Evolutionary conservation across 2,329 filamentous ascomycete species (phyloP), one percentile per base, ranked within the genome.

Genomic region (Penicillium sumatraense): DNA sequence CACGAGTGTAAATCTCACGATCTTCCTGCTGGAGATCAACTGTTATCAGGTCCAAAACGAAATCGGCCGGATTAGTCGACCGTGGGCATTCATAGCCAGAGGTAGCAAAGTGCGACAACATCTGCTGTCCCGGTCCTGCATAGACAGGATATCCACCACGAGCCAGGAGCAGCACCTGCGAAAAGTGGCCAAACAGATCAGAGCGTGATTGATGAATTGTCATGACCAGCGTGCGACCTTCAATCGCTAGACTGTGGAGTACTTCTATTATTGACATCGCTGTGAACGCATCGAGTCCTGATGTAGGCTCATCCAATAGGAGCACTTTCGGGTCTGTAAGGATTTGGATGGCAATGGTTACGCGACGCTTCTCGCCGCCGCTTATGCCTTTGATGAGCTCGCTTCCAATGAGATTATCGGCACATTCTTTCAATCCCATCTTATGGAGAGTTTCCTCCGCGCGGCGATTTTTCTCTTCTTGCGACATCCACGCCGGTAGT

Each of bases 201-300:
- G 88, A 90, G 2, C 89, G 84, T 1, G 89, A 86, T 69, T 92
- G 89, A 54, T 92, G 89, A 31, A 92, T 90, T 0, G 89, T 91
- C n/a, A 91, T 78, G 40, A 92, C 84, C 1, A 92, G 72, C 0
- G 89, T 92, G 5, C 89, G 83, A 1, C 89, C 89, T 73, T 92
- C 89, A 20, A 85, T 83, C 0, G 89, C 88, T 2, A 93, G 78
- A 2, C 86, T 86, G 21, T 84, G 81, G 1, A 92, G 80, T 2
- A 92, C 88, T 57, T 90, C 87, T 72, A 91, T 85, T 58, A 92
- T 91, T 1, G 89, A 91, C 50, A 82, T 85, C 1, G 89, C 89
- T 0, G 89, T 92, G 63, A 92, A 92, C 0, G 89, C 88, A 66
- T 93, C 90, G 0, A 92, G 75, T 0, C 90, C 89, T 3, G 86